A percentile compares a stretch with the other conserved stretches of the same genome.
These are phyloP conservation scores for Bacidia rubella DNA, from an alignment of 495 filamentous ascomycete genomes.

Conservation along the genomic window DNA sequence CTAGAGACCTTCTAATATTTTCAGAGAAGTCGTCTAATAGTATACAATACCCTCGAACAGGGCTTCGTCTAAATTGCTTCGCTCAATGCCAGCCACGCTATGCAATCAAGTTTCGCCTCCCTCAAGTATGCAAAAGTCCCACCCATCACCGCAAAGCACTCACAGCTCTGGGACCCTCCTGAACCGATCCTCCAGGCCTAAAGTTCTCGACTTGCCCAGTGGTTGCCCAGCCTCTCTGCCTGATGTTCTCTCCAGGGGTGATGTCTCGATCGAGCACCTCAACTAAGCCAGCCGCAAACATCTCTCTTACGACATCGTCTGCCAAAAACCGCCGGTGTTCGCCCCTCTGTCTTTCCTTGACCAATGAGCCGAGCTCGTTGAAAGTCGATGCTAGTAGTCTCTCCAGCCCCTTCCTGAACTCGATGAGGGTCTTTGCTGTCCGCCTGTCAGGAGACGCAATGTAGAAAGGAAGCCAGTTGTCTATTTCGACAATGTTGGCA, in stretches of 20 bases:
- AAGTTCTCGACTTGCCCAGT: background rate
- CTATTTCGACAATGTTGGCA: conserved; percentile 28
- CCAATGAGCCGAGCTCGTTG: conserved; percentile 13
- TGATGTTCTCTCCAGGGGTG: conserved; percentile 1
- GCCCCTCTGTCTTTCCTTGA: background rate
- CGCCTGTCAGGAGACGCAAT: conserved; percentile 18
- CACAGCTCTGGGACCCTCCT: background rate
- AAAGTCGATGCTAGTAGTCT: conserved; percentile 12
- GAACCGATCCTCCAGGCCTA: background rate
- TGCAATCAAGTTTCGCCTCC: background rate
- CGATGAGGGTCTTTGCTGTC: conserved; percentile 27
- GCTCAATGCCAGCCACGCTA: background rate
- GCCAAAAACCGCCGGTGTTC: conserved; percentile 21
- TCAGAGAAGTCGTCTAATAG: background rate
- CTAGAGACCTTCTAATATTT: background rate
- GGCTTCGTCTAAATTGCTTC: no score
- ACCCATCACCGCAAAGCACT: background rate
- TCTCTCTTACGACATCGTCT: conserved; percentile 26
- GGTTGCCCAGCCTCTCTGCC: conserved; percentile 4
- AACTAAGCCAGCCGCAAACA: conserved; percentile 29
- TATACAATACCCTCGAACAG: background rate
- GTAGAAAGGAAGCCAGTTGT: conserved; percentile 36
- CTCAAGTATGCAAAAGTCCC: background rate
- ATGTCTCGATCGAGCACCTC: conserved; percentile 25
- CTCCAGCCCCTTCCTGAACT: conserved; percentile 33